Evolutionary conservation across 495 filamentous ascomycete species (phyloP).

Genomic region (Pyrenula aspistea): DNA sequence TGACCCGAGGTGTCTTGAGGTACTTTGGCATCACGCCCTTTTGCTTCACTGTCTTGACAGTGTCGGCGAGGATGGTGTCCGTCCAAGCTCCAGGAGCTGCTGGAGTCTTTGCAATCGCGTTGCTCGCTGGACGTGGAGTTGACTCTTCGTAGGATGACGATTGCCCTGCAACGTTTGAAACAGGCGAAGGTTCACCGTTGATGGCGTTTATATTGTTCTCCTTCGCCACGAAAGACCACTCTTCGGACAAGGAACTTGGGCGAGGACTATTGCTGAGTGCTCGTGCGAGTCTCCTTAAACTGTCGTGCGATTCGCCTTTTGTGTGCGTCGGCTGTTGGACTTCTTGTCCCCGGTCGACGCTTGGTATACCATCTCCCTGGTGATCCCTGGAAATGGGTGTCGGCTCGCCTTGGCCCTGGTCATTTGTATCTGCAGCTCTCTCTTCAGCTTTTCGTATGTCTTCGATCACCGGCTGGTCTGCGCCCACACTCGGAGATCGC

Average conservation of each 20-base stretch:
- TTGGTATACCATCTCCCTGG: slow-evolving; percentile 1
- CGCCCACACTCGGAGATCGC: slow-evolving; percentile 12
- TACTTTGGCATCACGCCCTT: not conserved
- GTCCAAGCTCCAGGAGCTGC: slow-evolving; percentile 34
- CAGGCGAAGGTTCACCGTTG: slow-evolving; percentile 1
- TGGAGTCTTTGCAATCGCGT: slow-evolving; percentile 21
- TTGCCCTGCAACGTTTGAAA: too few relatives aligned
- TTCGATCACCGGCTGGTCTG: slow-evolving; percentile 6
- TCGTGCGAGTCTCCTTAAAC: slow-evolving; percentile 52
- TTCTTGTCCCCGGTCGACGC: slow-evolving; percentile 12
- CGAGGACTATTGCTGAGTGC: slow-evolving; percentile 18
- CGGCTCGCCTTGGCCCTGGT: slow-evolving; percentile 21
- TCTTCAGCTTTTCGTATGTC: slow-evolving; percentile 1
- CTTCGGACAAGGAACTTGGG: not conserved
- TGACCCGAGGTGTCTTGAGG: slow-evolving; percentile 34
- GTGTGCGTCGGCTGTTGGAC: slow-evolving; percentile 20
- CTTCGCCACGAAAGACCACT: slow-evolving; percentile 3
- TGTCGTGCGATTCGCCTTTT: slow-evolving; percentile 50
- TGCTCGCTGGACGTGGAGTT: slow-evolving; percentile 1
- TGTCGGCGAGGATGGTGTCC: slow-evolving; percentile 17
- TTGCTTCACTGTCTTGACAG: not conserved
- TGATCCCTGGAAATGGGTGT: slow-evolving; percentile 17
- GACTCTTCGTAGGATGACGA: not conserved
- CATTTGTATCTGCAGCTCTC: slow-evolving; percentile 9
- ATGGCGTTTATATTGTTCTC: slow-evolving; percentile 5